Conservation (phyloP, 2,329 filamentous ascomycete genomes). For the Fusarium duplospermum region DNA sequence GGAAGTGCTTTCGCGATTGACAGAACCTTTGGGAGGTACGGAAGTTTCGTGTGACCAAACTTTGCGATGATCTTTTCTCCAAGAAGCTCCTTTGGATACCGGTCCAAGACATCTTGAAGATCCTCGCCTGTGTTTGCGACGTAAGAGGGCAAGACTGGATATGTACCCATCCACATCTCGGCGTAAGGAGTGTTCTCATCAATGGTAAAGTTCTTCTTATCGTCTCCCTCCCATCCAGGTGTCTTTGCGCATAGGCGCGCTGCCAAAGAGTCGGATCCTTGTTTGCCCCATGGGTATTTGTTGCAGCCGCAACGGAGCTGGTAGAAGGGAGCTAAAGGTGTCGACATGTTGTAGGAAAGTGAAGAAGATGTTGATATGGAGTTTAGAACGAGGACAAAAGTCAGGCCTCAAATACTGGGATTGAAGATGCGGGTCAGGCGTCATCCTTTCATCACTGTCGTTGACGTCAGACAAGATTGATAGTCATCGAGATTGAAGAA, state of each 20-base stretch:
- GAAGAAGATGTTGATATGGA: not conserved
- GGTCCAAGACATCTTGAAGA: constrained; percentile 72
- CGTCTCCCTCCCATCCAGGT: constrained; percentile 56
- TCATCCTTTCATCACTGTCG: constrained; percentile 41
- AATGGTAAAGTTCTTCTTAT: constrained; percentile 64
- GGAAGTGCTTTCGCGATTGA: constrained; percentile 81
- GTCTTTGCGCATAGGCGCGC: constrained; percentile 74
- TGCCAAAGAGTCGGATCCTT: constrained; percentile 73
- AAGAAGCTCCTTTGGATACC: constrained; percentile 70
- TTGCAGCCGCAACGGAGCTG: constrained; percentile 62
- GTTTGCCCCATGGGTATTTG: constrained; percentile 78
- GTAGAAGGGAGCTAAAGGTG: constrained; percentile 50
- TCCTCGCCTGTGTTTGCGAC: constrained; percentile 71
- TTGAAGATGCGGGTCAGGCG: not conserved
- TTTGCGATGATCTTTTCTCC: constrained; percentile 71
- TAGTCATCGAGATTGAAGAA: constrained; percentile 8
- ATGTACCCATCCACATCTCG: constrained; percentile 82
- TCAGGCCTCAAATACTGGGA: not conserved
- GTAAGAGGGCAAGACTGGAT: constrained; percentile 75
- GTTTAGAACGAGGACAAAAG: too few relatives aligned
- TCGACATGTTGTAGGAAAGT: constrained; percentile 27
- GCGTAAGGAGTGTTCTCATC: constrained; percentile 72
- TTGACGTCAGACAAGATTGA: constrained; percentile 34
- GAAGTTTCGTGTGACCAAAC: constrained; percentile 71
- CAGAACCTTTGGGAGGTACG: constrained; percentile 80